Percentiles rank a stretch among this genome's conserved stretches.
These are phyloP conservation scores for Camelina neglecta DNA, from an alignment of 345 rosid genomes.

Conservation along the genomic window DNA sequence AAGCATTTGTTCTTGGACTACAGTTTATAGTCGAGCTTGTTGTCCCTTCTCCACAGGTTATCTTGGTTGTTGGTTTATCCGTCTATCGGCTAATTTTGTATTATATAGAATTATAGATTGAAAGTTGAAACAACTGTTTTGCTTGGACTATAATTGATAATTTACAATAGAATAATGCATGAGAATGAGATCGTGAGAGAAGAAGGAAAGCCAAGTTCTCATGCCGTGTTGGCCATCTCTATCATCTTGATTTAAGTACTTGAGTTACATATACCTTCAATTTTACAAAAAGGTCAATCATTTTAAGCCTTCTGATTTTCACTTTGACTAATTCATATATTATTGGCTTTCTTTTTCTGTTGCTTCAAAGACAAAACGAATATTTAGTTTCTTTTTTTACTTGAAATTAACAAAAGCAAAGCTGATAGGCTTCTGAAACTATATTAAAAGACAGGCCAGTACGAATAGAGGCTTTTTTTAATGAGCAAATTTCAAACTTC, in stretches of 20 bases:
- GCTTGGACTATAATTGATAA: neutral
- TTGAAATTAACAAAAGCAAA: slow-evolving; percentile 22
- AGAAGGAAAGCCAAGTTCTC: slow-evolving; percentile 15
- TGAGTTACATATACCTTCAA: neutral
- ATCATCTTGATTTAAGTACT: neutral
- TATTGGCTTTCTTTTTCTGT: neutral
- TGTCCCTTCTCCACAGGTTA: neutral
- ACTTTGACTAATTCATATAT: slow-evolving; percentile 3
- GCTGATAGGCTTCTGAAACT: slow-evolving; percentile 25
- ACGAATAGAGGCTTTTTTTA: slow-evolving; percentile 21
- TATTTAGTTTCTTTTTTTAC: slow-evolving; percentile 22
- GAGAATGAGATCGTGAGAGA: slow-evolving; percentile 1
- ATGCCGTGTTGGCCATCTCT: slow-evolving; percentile 14
- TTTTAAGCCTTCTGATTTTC: slow-evolving; percentile 6
- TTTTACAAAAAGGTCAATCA: slow-evolving; percentile 8
- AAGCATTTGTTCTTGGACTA: neutral
- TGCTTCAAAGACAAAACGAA: slow-evolving; percentile 27
- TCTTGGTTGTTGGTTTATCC: neutral
- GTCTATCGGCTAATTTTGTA: neutral
- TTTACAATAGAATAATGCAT: neutral
- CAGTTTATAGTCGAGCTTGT: neutral
- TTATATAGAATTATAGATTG: neutral
- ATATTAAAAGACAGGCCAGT: slow-evolving; percentile 33
- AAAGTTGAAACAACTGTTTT: neutral
- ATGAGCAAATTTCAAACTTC: slow-evolving; percentile 39